These are phyloP conservation scores for Cochlearia excelsa DNA, from an alignment of 345 rosid species.

Conservation along the genomic window DNA sequence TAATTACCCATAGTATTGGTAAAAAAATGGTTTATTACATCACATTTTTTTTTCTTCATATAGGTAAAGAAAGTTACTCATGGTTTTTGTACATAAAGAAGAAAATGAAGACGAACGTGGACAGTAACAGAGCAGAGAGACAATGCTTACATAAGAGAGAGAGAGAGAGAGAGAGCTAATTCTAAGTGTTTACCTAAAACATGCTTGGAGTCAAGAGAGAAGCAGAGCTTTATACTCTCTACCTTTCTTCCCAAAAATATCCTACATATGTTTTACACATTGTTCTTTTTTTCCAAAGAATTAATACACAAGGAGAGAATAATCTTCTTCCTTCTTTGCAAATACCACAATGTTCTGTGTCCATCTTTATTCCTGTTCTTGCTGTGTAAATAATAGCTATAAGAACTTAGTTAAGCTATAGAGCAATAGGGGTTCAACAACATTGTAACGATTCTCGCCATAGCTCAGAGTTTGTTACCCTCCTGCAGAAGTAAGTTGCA, in stretches of 20 bases:
- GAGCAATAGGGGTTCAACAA: too few relatives aligned
- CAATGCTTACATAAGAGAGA: constrained; percentile 25
- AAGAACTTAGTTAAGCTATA: too few relatives aligned
- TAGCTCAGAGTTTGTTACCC: too few relatives aligned
- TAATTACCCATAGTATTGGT: too few relatives aligned
- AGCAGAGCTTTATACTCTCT: constrained; percentile 23
- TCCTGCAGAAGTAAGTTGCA: too few relatives aligned
- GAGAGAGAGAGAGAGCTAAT: background rate
- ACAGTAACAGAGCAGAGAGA: constrained; percentile 7
- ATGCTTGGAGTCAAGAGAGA: constrained; percentile 23
- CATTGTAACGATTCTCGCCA: too few relatives aligned
- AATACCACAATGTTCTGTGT: constrained; percentile 18
- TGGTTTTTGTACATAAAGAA: background rate
- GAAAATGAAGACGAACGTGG: constrained; percentile 2
- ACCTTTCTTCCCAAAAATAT: constrained; percentile 17
- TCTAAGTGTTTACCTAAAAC: constrained; percentile 25
- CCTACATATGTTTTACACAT: constrained; percentile 11
- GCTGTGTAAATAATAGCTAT: constrained; percentile 13
- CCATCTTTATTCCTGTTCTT: constrained; percentile 33
- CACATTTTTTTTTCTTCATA: background rate
- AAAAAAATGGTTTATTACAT: background rate
- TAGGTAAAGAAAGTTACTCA: constrained; percentile 2
- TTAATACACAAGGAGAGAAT: constrained; percentile 11
- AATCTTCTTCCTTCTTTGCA: constrained; percentile 22
- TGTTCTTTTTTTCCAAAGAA: constrained; percentile 27